These are phyloP conservation scores for Vigna trinervia DNA, from an alignment of 306 rosid genomes.

Conservation along the genomic window DNA sequence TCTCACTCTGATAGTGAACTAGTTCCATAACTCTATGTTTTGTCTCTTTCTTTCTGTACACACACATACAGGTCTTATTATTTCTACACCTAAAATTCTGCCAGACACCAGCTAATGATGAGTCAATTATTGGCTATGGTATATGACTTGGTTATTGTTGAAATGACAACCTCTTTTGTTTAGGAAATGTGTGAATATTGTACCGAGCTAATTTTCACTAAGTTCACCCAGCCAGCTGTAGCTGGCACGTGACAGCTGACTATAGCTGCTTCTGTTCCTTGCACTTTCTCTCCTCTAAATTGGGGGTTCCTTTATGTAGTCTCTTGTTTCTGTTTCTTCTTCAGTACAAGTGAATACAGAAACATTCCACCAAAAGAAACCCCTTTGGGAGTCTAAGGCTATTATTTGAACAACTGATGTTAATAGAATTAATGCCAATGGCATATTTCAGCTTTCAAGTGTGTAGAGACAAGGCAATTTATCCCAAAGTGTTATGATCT, in stretches of 20 bases:
- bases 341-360: not conserved
- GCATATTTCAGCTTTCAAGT: not conserved
- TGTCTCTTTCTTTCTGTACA: not conserved
- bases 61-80: not conserved
- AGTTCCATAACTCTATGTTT: not conserved
- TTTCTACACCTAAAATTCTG: conserved; percentile 8
- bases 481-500: not conserved
- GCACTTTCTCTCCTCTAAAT: not conserved
- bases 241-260: too few relatives aligned
- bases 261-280: too few relatives aligned
- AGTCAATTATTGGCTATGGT: not conserved
- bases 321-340: not conserved
- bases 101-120: not conserved
- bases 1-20: not conserved
- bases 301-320: not conserved
- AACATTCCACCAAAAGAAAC: conserved; percentile 1
- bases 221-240: too few relatives aligned
- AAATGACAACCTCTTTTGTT: not conserved
- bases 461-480: not conserved
- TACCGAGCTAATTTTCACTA: too few relatives aligned
- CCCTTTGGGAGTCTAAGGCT: not conserved
- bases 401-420: not conserved
- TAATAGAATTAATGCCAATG: not conserved
- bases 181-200: not conserved
- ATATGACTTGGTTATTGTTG: too few relatives aligned